A percentile compares a stretch with the other conserved stretches of the same genome.
Conservation (phyloP, 2,329 filamentous ascomycete genomes). For the Sporothrix schenckii region DNA sequence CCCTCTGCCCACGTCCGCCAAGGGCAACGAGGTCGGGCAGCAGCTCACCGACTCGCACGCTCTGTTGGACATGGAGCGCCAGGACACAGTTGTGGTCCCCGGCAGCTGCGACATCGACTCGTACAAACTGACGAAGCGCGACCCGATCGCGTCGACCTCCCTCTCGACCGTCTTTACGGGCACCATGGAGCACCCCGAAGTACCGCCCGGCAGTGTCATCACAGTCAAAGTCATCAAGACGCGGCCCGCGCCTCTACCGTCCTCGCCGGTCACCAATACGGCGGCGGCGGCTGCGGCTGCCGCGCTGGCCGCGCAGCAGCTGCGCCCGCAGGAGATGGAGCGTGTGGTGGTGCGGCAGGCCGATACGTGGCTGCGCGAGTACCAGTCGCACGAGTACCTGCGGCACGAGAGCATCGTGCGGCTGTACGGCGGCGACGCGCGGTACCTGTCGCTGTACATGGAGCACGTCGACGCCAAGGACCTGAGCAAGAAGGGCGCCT, state of each 20-base stretch:
- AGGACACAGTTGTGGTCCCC: slow-evolving; percentile 54
- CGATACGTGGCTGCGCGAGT: slow-evolving; percentile 63
- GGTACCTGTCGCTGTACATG: slow-evolving; percentile 64
- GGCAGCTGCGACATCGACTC: slow-evolving; percentile 56
- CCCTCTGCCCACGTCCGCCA: slow-evolving; percentile 53
- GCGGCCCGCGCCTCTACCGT: slow-evolving; percentile 40
- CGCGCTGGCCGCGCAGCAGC: slow-evolving; percentile 42
- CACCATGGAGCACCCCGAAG: slow-evolving; percentile 52
- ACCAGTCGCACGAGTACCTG: slow-evolving; percentile 58
- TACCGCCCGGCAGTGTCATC: slow-evolving; percentile 55
- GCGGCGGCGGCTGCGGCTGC: slow-evolving; percentile 36
- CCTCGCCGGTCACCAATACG: slow-evolving; percentile 39
- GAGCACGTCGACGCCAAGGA: slow-evolving; percentile 62
- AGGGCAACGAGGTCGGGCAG: slow-evolving; percentile 51
- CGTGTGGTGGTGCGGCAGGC: slow-evolving; percentile 62
- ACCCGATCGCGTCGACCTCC: slow-evolving; percentile 59
- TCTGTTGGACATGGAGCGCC: slow-evolving; percentile 54
- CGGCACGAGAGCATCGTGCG: slow-evolving; percentile 61
- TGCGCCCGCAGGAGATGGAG: slow-evolving; percentile 55
- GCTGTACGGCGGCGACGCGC: slow-evolving; percentile 62
- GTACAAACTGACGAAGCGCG: slow-evolving; percentile 59
- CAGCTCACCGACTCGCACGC: slow-evolving; percentile 47
- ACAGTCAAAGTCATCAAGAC: slow-evolving; percentile 66
- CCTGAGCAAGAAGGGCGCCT: slow-evolving; percentile 53
- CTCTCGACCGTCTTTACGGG: slow-evolving; percentile 60